Evolutionary conservation across 2,329 filamentous ascomycete genomes (phyloP), one percentile per base, ranked within the genome.

Genomic region (Calonectria crousiana): DNA sequence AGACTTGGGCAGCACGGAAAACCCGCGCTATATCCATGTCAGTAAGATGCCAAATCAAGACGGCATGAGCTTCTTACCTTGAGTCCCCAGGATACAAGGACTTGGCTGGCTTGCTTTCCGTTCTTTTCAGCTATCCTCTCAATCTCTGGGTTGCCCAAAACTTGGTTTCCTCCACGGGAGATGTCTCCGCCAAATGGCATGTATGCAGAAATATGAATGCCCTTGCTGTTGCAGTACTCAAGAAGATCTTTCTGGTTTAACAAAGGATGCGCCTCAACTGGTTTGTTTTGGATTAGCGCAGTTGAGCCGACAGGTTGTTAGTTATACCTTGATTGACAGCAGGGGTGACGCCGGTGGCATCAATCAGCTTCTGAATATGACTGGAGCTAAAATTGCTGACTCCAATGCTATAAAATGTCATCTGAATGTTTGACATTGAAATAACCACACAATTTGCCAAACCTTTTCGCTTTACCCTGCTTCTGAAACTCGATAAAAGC

Each of bases 201-300:
- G 41, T 58, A 69, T 13, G 66, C 66, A 9, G 66, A 47, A 23
- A 69, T 69, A 36, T 58, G 51, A 23, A 69, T 69, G 26, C 58
- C 44, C 14, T 34, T 41, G 9, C 23, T 28, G 8, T 60, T 58
- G 49, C 51, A 69, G 16, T 58, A 69, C 14, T 58, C 51, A 2
- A 69, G 23, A 14, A 58, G 36, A n/a, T 23, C 41, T 13, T 44
- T 16, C 14, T 69, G 51, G 34, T 69, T 58, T 5, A 67, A 47
- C 18, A 52, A 32, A 36, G 64, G 64, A 28, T 67, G 64, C 3
- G 64, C 64, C 47, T 67, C 64, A 6, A 67, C 47, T 67, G 20
- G 6, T n/a, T n/a, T 18, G n/a, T 16, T 16, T 47, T 34, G 38
- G 38, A 41, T 49, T n/a, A 18, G 16, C 20, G 23, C 8, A 3